Conservation (phyloP, 78 protist species). For the Pigoraptor vietnamica region DNA sequence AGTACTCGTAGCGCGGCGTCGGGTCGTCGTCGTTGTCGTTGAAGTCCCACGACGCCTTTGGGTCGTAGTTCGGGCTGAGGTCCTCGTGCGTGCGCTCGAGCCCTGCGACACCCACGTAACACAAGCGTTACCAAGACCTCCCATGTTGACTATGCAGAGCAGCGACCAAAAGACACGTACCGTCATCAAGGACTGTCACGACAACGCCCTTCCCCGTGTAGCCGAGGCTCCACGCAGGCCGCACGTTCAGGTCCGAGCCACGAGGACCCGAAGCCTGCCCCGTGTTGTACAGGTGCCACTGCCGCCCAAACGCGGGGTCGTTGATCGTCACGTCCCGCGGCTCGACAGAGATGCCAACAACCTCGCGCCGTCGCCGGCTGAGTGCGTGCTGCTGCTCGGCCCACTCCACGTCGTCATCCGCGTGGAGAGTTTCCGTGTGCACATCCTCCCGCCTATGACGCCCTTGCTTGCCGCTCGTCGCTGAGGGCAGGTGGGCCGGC, state of each 20-base stretch:
- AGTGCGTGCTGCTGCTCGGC: neutral
- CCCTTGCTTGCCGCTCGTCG: neutral
- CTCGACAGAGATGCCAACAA: neutral
- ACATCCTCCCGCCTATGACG: neutral
- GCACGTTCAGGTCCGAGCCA: neutral
- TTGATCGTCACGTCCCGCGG: neutral
- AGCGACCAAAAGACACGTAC: neutral
- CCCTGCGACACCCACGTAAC: neutral
- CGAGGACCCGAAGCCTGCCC: neutral
- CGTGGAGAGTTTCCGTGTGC: neutral
- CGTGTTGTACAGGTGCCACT: constrained; percentile 4
- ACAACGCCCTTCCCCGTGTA: constrained; percentile 17
- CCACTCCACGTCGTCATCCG: neutral
- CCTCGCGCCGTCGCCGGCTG: neutral
- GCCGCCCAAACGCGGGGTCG: neutral
- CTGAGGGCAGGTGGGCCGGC: neutral
- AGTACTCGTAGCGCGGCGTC: neutral
- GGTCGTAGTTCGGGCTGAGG: neutral
- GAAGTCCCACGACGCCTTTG: constrained; percentile 8
- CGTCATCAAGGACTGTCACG: constrained; percentile 30
- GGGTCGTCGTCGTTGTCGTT: constrained; percentile 17
- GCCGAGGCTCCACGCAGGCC: constrained; percentile 5
- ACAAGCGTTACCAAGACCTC: no score
- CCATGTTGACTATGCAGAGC: neutral
- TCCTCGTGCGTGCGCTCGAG: constrained; percentile 23